Base-by-base conservation (phyloP, 208 protist genomes). In the Crithidia bombi region DNA sequence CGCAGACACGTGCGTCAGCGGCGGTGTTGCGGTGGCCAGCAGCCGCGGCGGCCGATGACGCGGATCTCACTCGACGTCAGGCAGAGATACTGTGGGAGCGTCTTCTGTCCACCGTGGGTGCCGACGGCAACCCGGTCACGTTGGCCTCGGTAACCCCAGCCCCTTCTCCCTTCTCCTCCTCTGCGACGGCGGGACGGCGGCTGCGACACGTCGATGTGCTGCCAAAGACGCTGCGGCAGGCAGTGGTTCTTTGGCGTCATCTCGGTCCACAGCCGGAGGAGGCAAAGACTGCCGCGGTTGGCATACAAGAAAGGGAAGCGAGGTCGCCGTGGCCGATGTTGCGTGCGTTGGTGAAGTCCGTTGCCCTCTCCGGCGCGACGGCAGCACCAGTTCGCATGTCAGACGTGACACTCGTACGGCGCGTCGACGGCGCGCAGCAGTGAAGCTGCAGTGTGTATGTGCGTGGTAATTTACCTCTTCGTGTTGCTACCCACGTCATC, bases 241-340 rank as follows among this genome's bases (percentile, higher is more conserved):
- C 76, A 6, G 66, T 82, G 10, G 52, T 69, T 9, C 66, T 82
- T 28, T 75, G 73, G 57, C 76, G 73, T n/a, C 69, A 82, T 55
- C 62, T 82, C 15, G 58, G 51, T 46, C 19, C 23, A 46, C 0
- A 10, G n/a, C 15, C 26, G 3, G 26, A 39, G 25, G 11, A 25
- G 5, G 38, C 33, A 5, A 10, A n/a, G 1, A 14, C 4, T 44
- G 33, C 9, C 6, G 21, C 54, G 21, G 30, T 32, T 41, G 36
- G 28, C 28, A 5, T 30, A 3, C 23, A 23, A 51, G 33, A 9
- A 15, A 11, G 49, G 7, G 1, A 26, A 46, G 32, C 1, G 30
- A 30, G 0, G 44, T 6, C 23, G 50, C 44, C 55, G 51, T 79
- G 73, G 73, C 33, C 3, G 11, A 32, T 25, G 38, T 39, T 79